These are phyloP conservation scores for Suillus alpinus DNA, from an alignment of 768 basidiomycete genomes.

Conservation along the genomic window DNA sequence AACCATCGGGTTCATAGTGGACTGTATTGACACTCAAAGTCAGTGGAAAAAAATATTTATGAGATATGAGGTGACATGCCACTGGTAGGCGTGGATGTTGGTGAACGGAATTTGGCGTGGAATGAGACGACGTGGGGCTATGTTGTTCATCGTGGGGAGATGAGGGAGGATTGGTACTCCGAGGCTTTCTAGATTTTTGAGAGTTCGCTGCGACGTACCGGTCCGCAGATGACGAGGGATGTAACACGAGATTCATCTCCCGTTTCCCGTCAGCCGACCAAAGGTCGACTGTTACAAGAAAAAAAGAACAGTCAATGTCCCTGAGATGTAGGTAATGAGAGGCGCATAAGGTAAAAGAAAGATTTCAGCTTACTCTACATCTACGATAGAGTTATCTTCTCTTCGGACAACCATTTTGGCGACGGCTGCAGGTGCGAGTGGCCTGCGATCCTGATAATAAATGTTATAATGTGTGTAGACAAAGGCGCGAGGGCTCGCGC, in stretches of 20 bases:
- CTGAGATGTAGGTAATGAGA: slow-evolving; percentile 36
- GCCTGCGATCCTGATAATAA: slow-evolving; percentile 74
- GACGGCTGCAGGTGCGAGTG: slow-evolving; percentile 87
- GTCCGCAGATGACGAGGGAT: slow-evolving; percentile 71
- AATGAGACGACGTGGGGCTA: slow-evolving; percentile 46
- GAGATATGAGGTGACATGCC: slow-evolving; percentile 42
- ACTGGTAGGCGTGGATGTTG: slow-evolving; percentile 30
- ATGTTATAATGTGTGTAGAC: slow-evolving; percentile 13
- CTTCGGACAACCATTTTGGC: slow-evolving; percentile 77
- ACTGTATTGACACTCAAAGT: slow-evolving; percentile 14
- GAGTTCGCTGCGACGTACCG: slow-evolving; percentile 55
- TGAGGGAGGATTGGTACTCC: slow-evolving; percentile 33
- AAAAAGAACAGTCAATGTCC: slow-evolving; percentile 83
- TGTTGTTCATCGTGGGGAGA: slow-evolving; percentile 35
- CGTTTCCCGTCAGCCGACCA: slow-evolving; percentile 82
- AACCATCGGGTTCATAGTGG: slow-evolving; percentile 38
- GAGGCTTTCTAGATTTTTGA: slow-evolving; percentile 35
- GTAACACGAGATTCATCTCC: slow-evolving; percentile 87
- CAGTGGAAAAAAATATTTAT: not conserved
- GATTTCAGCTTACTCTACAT: slow-evolving; percentile 63
- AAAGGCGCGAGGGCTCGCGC: slow-evolving; percentile 19
- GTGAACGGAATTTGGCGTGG: slow-evolving; percentile 47
- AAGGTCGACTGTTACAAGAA: slow-evolving; percentile 88
- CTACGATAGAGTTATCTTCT: slow-evolving; percentile 63
- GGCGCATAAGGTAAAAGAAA: not conserved